phyloP scores from a whole-genome alignment of 768 basidiomycete genomes.

The Tulasnella sp. region DNA sequence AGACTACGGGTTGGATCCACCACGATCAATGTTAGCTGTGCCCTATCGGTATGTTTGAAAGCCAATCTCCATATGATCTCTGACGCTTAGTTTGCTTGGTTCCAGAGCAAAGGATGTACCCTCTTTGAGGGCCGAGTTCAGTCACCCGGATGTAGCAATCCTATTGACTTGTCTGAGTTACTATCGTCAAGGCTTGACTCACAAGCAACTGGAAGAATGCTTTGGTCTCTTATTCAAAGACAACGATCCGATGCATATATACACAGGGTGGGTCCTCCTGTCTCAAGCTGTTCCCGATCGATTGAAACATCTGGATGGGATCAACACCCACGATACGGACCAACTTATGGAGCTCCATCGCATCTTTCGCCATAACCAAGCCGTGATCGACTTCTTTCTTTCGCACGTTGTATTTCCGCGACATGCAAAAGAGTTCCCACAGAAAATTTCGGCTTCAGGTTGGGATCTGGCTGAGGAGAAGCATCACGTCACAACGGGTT shows the following conservation, averaged over 20 bases:
- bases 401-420: background rate
- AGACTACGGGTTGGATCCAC: conserved; percentile 34
- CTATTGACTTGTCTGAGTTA: conserved; percentile 20
- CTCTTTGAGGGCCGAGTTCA: conserved; percentile 3
- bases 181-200: conserved; percentile 4
- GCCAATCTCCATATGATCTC: too few species aligned
- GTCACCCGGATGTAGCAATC: conserved; percentile 8
- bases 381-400: conserved; percentile 2
- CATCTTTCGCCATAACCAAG: background rate
- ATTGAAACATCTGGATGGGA: background rate
- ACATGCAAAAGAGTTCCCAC: conserved; percentile 32
- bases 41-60: too few species aligned
- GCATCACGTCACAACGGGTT: conserved; percentile 32
- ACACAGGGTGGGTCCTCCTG: background rate
- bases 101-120: conserved; percentile 27
- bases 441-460: conserved; percentile 35
- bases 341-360: conserved; percentile 1
- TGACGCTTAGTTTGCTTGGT: too few species aligned
- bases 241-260: background rate
- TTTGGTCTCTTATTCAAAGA: background rate
- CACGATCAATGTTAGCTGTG: conserved; percentile 36
- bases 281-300: background rate
- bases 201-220: conserved; percentile 3
- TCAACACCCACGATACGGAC: background rate
- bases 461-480: conserved; percentile 41